Evolutionary conservation across 2,329 filamentous ascomycete genomes (phyloP).

Genomic region (Trichoderma semiorbis): DNA sequence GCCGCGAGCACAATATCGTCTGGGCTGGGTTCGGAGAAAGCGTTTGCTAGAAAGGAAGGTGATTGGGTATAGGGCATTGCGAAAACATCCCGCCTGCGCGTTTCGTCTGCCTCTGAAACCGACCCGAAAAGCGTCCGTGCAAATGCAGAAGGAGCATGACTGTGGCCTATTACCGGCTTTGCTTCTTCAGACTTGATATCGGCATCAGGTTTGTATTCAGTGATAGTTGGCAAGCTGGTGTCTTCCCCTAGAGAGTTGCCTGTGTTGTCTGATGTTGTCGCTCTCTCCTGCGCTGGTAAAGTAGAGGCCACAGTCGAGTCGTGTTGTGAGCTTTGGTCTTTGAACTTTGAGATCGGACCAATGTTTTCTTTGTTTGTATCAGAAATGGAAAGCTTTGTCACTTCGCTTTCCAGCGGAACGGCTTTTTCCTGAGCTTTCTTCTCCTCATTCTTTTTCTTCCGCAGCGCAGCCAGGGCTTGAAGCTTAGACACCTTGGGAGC

Average conservation of each 20-base stretch:
- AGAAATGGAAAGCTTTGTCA: conserved; percentile 33
- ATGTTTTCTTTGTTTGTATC: conserved; percentile 30
- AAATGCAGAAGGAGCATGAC: conserved; percentile 51
- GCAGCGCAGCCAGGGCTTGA: conserved; percentile 80
- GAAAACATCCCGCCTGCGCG: conserved; percentile 33
- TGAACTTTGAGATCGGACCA: neutral
- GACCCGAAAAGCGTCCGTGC: conserved; percentile 51
- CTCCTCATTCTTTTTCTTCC: conserved; percentile 76
- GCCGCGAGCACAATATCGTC: conserved; percentile 86
- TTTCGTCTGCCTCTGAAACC: conserved; percentile 30
- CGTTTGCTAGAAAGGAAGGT: conserved; percentile 50
- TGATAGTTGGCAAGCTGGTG: neutral
- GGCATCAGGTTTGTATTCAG: neutral
- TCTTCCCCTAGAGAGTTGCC: neutral
- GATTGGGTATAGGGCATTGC: conserved; percentile 50
- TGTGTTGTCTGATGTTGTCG: neutral
- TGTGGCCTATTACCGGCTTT: conserved; percentile 21
- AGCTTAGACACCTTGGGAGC: conserved; percentile 81
- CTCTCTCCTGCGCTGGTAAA: neutral
- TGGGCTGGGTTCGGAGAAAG: conserved; percentile 83
- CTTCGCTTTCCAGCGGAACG: conserved; percentile 26
- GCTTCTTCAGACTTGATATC: conserved; percentile 11
- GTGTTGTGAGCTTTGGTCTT: neutral
- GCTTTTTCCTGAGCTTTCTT: conserved; percentile 40
- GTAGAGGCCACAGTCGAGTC: neutral